A percentile compares a stretch with the other conserved stretches of the same genome.
Evolutionary conservation across 441 rosid species (phyloP).

Genomic region (Populus hybrid): DNA sequence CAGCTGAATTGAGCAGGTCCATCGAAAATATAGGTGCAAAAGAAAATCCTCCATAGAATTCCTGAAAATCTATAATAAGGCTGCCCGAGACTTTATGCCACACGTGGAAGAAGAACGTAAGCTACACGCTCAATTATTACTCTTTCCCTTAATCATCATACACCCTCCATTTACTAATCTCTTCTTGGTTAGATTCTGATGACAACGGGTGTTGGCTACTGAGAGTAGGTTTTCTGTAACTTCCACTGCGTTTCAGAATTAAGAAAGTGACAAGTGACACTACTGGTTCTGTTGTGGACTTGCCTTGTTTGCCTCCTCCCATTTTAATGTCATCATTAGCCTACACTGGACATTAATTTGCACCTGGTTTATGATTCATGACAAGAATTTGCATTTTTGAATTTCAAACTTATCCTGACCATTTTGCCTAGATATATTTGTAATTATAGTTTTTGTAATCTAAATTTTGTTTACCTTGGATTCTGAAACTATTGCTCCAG

Average conservation of each 20-base stretch:
- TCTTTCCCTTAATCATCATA: too few relatives aligned
- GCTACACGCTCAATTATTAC: too few relatives aligned
- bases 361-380: background rate
- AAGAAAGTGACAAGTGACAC: slow-evolving; percentile 10
- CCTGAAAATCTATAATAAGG: background rate
- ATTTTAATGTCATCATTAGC: slow-evolving; percentile 1
- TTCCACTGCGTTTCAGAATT: background rate
- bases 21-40: background rate
- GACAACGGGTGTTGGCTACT: background rate
- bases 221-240: slow-evolving; percentile 3
- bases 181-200: background rate
- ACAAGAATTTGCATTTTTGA: background rate
- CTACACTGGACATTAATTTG: background rate
- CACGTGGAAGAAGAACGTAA: background rate
- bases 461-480: background rate
- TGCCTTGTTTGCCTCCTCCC: slow-evolving; percentile 12
- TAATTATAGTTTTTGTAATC: background rate
- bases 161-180: too few relatives aligned
- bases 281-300: slow-evolving; percentile 13
- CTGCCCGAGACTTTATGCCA: background rate
- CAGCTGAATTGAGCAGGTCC: background rate
- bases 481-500: too few relatives aligned
- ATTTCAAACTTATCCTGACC: background rate
- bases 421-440: background rate
- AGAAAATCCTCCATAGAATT: background rate